These are phyloP conservation scores for Diaporthe eres DNA, from an alignment of 2,329 filamentous ascomycete genomes.

Conservation along the genomic window DNA sequence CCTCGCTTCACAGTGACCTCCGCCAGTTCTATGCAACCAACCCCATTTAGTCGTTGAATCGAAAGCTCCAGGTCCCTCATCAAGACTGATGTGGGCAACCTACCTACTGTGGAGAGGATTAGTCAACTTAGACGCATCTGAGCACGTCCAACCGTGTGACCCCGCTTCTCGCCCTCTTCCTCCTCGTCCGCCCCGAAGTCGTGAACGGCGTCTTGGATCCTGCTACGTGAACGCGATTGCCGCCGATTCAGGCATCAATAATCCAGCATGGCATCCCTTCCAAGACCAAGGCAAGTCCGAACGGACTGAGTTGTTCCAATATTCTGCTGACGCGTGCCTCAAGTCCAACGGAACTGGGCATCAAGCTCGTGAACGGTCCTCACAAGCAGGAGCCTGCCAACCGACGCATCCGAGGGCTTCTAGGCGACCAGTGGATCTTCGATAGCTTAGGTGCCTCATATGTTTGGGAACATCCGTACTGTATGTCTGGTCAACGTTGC, in stretches of 20 bases:
- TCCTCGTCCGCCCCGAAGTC: neutral
- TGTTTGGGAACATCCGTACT: slow-evolving; percentile 55
- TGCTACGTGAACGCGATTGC: neutral
- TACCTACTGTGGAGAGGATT: neutral
- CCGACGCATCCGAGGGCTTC: slow-evolving; percentile 51
- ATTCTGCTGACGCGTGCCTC: neutral
- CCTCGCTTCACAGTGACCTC: neutral
- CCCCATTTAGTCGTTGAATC: neutral
- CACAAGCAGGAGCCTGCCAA: slow-evolving; percentile 49
- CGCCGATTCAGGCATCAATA: neutral
- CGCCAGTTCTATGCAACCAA: neutral
- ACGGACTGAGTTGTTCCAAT: neutral
- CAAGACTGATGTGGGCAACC: neutral
- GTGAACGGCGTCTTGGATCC: neutral
- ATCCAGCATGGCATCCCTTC: slow-evolving; percentile 25
- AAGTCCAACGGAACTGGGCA: slow-evolving; percentile 44
- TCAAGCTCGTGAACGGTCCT: slow-evolving; percentile 48
- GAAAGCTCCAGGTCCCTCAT: neutral
- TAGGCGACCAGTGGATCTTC: slow-evolving; percentile 49
- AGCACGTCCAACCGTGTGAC: neutral
- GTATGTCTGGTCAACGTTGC: slow-evolving; percentile 36
- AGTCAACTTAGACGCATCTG: slow-evolving; percentile 17
- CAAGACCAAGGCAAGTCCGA: slow-evolving; percentile 23
- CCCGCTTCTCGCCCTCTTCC: neutral
- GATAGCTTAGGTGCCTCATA: slow-evolving; percentile 52